Percentiles rank a stretch among this genome's conserved stretches.
Evolutionary conservation across 1,139 yeast genomes (phyloP).

Genomic region (Yamadazyma conglobata): DNA sequence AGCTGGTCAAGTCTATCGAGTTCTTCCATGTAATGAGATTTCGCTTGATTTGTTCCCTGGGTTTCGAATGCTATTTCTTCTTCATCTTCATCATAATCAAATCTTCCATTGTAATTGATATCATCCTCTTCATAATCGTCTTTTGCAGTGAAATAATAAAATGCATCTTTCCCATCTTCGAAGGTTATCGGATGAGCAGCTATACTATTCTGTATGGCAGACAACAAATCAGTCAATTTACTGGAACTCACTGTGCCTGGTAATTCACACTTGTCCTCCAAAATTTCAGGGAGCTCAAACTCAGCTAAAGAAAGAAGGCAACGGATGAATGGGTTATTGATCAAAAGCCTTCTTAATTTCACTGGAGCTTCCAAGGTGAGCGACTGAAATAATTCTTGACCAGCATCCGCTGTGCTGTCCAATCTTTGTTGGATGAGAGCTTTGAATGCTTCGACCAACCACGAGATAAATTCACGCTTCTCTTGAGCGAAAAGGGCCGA

Average conservation of each 20-base stretch:
- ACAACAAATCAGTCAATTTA: slow-evolving; percentile 20
- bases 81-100: slow-evolving; percentile 19
- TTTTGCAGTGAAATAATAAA: slow-evolving; percentile 27
- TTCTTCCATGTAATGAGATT: slow-evolving; percentile 20
- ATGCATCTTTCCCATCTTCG: slow-evolving; percentile 43
- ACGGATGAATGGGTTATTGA: slow-evolving; percentile 36
- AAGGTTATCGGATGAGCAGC: slow-evolving; percentile 30
- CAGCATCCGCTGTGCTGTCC: slow-evolving; percentile 14
- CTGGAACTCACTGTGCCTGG: slow-evolving; percentile 19
- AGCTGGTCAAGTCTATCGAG: slow-evolving; percentile 33
- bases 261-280: slow-evolving; percentile 32
- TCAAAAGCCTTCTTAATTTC: slow-evolving; percentile 24
- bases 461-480: slow-evolving; percentile 35
- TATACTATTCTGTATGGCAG: slow-evolving; percentile 31
- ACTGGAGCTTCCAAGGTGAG: slow-evolving; percentile 13
- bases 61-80: slow-evolving; percentile 38
- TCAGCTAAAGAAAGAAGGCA: slow-evolving; percentile 30
- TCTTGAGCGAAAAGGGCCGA: slow-evolving; percentile 49
- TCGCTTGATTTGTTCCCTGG: slow-evolving; percentile 12
- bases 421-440: slow-evolving; percentile 24
- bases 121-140: slow-evolving; percentile 21
- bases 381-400: slow-evolving; percentile 7
- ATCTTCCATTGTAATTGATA: slow-evolving; percentile 16
- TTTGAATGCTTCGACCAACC: slow-evolving; percentile 41
- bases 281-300: slow-evolving; percentile 36